Percentiles rank a stretch among this genome's conserved stretches.
These are phyloP conservation scores for Penicillium pulvis DNA, from an alignment of 495 filamentous ascomycete genomes.

Conservation along the genomic window DNA sequence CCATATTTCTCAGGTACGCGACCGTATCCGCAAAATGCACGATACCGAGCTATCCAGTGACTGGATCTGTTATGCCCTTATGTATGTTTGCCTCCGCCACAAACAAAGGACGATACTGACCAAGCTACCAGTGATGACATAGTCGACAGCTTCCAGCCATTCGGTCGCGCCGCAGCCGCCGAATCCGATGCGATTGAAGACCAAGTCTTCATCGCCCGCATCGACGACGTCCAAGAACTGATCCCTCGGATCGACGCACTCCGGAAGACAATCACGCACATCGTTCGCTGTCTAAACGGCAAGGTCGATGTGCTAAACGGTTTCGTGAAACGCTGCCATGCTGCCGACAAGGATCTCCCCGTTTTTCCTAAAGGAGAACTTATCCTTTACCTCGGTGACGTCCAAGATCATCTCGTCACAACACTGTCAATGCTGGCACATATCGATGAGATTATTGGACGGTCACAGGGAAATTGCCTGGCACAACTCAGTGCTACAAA, in stretches of 20 bases:
- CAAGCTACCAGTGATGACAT: slow-evolving; percentile 74
- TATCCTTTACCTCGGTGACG: slow-evolving; percentile 87
- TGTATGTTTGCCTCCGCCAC: slow-evolving; percentile 55
- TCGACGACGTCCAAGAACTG: slow-evolving; percentile 77
- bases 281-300: slow-evolving; percentile 82
- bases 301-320: slow-evolving; percentile 94
- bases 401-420: slow-evolving; percentile 97
- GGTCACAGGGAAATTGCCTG: slow-evolving; percentile 86
- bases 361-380: slow-evolving; percentile 88
- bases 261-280: slow-evolving; percentile 87
- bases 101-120: slow-evolving; percentile 18
- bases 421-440: slow-evolving; percentile 88
- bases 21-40: slow-evolving; percentile 79
- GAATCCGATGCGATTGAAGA: slow-evolving; percentile 92
- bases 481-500: slow-evolving; percentile 88
- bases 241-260: slow-evolving; percentile 79
- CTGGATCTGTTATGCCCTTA: slow-evolving; percentile 97
- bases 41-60: slow-evolving; percentile 86
- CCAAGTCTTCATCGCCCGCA: slow-evolving; percentile 80
- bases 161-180: slow-evolving; percentile 71
- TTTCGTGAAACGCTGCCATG: slow-evolving; percentile 94
- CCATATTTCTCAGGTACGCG: slow-evolving; percentile 77
- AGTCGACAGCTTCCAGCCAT: slow-evolving; percentile 85
- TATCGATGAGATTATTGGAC: slow-evolving; percentile 90
- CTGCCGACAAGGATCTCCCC: slow-evolving; percentile 67